Percentiles rank a stretch among this genome's conserved stretches.
These are phyloP conservation scores for Colletotrichum sp. DNA, from an alignment of 2,329 filamentous ascomycete genomes.

Conservation along the genomic window DNA sequence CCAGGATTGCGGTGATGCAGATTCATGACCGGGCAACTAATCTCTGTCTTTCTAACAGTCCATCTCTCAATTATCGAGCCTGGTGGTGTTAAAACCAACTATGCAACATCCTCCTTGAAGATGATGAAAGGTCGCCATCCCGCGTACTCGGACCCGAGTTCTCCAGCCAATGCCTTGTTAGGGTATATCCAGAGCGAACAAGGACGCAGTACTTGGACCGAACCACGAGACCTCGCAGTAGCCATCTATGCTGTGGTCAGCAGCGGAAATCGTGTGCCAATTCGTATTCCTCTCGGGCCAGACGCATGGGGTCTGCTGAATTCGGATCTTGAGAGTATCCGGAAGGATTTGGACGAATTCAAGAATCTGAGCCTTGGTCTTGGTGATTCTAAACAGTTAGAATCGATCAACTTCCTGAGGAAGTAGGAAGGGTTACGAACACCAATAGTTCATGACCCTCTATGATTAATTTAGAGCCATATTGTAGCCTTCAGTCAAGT, in stretches of 20 bases:
- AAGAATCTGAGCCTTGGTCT: neutral
- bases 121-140: neutral
- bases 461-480: too few species aligned
- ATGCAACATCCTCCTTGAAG: neutral
- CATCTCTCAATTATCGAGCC: slow-evolving; percentile 49
- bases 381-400: neutral
- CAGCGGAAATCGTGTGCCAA: neutral
- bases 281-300: neutral
- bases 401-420: rapidly evolving
- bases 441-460: too few species aligned
- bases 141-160: neutral
- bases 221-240: neutral
- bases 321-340: neutral
- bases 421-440: neutral
- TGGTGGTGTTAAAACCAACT: slow-evolving; percentile 41
- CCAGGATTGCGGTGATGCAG: too few species aligned
- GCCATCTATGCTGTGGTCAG: neutral
- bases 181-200: neutral
- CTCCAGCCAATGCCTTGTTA: neutral
- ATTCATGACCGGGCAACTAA: too few species aligned
- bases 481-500: too few species aligned
- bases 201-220: neutral
- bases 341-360: neutral
- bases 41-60: slow-evolving; percentile 26
- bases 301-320: neutral